A percentile compares a stretch with the other conserved stretches of the same genome.
phyloP scores from a whole-genome alignment of 148 eudicot genomes.

The Heliamphora exappendiculata region DNA sequence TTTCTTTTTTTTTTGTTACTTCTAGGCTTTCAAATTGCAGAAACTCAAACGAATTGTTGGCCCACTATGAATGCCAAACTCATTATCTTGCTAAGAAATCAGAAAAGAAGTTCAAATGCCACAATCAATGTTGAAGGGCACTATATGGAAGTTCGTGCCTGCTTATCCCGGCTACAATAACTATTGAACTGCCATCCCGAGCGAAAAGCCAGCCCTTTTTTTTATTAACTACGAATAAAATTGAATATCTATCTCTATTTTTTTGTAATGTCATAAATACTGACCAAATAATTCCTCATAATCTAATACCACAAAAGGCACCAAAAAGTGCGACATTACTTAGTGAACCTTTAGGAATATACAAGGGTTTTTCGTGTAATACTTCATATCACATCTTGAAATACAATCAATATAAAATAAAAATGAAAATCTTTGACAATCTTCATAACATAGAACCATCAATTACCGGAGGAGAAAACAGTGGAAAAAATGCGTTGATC shows the following conservation, averaged over 20 bases:
- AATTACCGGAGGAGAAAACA: constrained; percentile 68
- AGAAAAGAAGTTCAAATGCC: neutral
- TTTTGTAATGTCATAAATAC: neutral
- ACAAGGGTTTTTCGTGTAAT: neutral
- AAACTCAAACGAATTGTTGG: neutral
- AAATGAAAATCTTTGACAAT: neutral
- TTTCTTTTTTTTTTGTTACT: neutral
- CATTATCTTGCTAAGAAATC: neutral
- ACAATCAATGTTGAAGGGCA: neutral
- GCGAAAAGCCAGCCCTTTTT: too few species aligned
- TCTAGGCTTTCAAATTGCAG: too few species aligned
- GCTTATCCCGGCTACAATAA: too few species aligned
- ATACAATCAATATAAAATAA: neutral
- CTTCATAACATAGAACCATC: neutral
- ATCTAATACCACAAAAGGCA: neutral
- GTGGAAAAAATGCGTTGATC: constrained; percentile 96
- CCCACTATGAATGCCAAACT: neutral
- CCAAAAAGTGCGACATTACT: neutral
- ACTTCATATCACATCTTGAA: neutral
- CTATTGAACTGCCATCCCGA: too few species aligned
- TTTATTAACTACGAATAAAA: too few species aligned
- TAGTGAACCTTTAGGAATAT: neutral
- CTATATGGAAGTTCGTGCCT: too few species aligned
- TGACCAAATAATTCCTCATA: neutral
- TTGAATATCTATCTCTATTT: too few species aligned